Evolutionary conservation across 2,329 filamentous ascomycete genomes (phyloP).

Genomic region (Westerdykella sp.): DNA sequence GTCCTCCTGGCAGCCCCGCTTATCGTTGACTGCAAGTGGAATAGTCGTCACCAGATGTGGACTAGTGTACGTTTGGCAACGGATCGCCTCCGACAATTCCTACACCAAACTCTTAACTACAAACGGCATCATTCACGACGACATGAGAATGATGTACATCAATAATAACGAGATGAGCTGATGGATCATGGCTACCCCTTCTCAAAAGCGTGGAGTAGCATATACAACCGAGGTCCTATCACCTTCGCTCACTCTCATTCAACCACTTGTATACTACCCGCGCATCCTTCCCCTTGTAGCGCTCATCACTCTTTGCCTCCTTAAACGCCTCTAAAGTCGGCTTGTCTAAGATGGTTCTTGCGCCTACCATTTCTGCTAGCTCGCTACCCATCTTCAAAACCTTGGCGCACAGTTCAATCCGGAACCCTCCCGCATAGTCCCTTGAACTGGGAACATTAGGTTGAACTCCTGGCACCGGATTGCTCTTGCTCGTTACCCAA

Average conservation of each 20-base stretch:
- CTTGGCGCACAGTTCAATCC: slow-evolving; percentile 31
- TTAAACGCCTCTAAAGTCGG: slow-evolving; percentile 26
- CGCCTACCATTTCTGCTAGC: slow-evolving; percentile 31
- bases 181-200: no score
- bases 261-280: slow-evolving; percentile 31
- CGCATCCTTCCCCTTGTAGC: slow-evolving; percentile 29
- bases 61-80: no score
- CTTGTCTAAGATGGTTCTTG: slow-evolving; percentile 27
- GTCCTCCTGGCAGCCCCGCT: no score
- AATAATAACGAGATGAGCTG: no score
- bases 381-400: slow-evolving; percentile 32
- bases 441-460: slow-evolving; percentile 35
- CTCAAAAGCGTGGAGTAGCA: no score
- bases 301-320: slow-evolving; percentile 22
- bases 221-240: no score
- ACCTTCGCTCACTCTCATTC: slow-evolving; percentile 23
- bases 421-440: slow-evolving; percentile 36
- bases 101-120: no score
- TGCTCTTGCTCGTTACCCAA: slow-evolving; percentile 92
- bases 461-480: slow-evolving; percentile 62
- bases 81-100: no score
- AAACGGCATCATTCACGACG: no score
- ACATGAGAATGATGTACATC: no score
- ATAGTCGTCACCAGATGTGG: no score
- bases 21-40: no score